Base-by-base conservation (phyloP, 768 basidiomycete species). In the Daedalea quercina region DNA sequence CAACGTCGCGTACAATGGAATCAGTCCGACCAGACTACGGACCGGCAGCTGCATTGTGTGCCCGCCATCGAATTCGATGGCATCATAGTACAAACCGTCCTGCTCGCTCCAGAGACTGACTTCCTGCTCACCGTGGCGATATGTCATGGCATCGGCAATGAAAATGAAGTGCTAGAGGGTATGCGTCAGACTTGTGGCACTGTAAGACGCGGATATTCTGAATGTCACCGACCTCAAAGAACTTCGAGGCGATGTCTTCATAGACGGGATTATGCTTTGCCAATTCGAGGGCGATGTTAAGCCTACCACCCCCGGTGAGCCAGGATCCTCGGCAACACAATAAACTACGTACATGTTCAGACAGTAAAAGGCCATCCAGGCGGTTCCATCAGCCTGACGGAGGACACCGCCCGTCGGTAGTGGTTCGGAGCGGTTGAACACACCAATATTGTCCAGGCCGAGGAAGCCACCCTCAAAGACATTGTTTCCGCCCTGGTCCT, bases 301-400 rank as follows among this genome's bases (percentile, higher is more conserved):
- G 70, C 92, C 91, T 94, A 52, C n/a, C 2, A 42, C 13, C 44
- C 24, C 43, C 26, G 44, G 24, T 49, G 24, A 53, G 26, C 43
- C 40, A 44, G 20, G 19, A 2, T 46, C 20, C 15, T 11, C 4
- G 41, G 44, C 19, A 40, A 19, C n/a, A 25, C 40, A 12, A 28
- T 3, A 8, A 19, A 15, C 4, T 40, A 15, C 61, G 15, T 55
- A 90, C 96, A 98, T 98, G 64, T 96, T 96, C 53, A 98, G 70
- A 60, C 87, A 93, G 69, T 95, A 99, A 74, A 98, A 99, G 28
- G 94, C 96, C 96, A 99, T 99, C 96, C 96, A 99, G 0, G 95
- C 92, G 6, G 96, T 99, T 9, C 95, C 95, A 66, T 99, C 96
- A 8, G 96, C 94, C 71, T 99, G 96, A 50, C 95, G 93, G 54